Evolutionary conservation across 768 basidiomycete species (phyloP), one percentile per base, ranked within the genome.

Genomic region (Lentinula sp.): DNA sequence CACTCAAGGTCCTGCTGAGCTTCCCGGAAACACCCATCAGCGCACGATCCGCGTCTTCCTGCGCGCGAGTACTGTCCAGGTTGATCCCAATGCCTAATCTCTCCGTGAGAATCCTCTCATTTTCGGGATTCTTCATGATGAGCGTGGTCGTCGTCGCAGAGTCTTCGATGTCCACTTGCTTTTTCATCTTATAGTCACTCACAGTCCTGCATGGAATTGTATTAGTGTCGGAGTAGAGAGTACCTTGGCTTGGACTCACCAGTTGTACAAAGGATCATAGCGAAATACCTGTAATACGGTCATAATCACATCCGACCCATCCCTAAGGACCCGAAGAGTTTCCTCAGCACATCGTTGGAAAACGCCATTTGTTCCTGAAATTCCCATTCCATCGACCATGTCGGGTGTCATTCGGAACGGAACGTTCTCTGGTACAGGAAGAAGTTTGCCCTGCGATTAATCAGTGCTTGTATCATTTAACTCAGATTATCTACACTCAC

Each of bases 271-370:
- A 5, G 97, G 96, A 71, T 99, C 96, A 68, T 96, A 85, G 71
- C 91, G 93, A 84, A 98, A 97, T 13, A 98, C 96, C 68, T 97
- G 95, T 40, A 99, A 79, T 3, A 99, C 90, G 0, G 95, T 98
- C 82, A 95, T 85, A 68, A 99, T 88, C 49, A 96, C 85, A 37
- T 87, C 89, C 0, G 92, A 91, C 9, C 87, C 84, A 42, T 89
- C 87, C 10, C 95, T 84, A 37, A 98, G 77, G 4, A 99, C 96
- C 11, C 95, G 86, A 6, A 99, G 74, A 0, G 95, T 97, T 72
- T 98, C 93, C 73, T 99, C 95, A 1, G 93, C 88, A 69, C 96
- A 98, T 13, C 93, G 84, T 63, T 95, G 88, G 78, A 96, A 99
- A 2, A 98, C 95, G 0, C 96, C 96, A 65, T 93, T 86, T 1